Evolutionary conservation across 1,284 basidiomycete species (phyloP).

Genomic region (Heterobasidion annosum): DNA sequence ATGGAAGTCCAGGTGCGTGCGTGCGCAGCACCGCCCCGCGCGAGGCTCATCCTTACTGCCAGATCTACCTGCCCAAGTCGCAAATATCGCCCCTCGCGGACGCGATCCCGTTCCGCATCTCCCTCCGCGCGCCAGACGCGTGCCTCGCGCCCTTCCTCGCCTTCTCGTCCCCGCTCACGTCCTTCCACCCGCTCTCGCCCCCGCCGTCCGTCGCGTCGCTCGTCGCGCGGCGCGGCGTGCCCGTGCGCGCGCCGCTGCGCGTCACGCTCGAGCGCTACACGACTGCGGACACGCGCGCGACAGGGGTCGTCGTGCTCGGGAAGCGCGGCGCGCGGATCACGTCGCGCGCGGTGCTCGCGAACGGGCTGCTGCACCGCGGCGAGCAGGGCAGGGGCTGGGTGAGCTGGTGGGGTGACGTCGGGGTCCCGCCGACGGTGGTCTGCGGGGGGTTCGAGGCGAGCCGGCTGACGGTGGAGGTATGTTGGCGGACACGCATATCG

Average conservation of each 20-base stretch:
- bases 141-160: conserved; percentile 6
- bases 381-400: conserved; percentile 4
- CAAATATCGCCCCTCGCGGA: conserved; percentile 6
- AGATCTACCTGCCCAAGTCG: conserved; percentile 10
- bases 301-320: conserved; percentile 9
- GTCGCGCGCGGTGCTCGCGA: neutral
- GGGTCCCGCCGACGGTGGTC: neutral
- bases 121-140: conserved; percentile 4
- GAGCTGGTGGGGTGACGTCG: conserved; percentile 9
- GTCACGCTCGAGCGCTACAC: conserved; percentile 9
- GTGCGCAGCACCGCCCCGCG: too few species aligned
- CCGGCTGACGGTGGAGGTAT: conserved; percentile 6
- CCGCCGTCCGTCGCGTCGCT: conserved; percentile 1
- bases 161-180: neutral
- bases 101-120: conserved; percentile 6
- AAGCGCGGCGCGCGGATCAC: neutral
- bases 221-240: neutral
- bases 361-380: conserved; percentile 1
- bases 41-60: neutral
- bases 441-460: conserved; percentile 7
- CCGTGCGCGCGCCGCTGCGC: neutral
- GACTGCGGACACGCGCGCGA: conserved; percentile 5
- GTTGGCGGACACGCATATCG: neutral
- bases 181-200: conserved; percentile 8
- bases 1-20: conserved; percentile 8